These are phyloP conservation scores for Phytopythium ostracodes DNA, from an alignment of 352 stramenopile genomes.

Conservation along the genomic window DNA sequence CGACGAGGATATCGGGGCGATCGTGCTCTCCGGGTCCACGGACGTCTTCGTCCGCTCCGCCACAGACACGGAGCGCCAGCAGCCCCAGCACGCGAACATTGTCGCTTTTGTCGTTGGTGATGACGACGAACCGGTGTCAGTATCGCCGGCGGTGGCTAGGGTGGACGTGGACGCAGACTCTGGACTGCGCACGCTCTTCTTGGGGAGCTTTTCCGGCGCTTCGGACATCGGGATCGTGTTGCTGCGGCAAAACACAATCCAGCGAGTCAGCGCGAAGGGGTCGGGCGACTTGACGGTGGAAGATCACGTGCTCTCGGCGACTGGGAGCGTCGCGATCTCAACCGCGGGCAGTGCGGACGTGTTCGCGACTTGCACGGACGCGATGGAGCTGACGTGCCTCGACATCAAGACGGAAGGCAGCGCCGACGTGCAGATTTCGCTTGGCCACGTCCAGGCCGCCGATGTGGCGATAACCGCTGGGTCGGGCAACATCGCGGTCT, in stretches of 20 bases:
- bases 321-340: not conserved
- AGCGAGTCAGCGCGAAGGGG: not conserved
- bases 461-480: not conserved
- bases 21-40: not conserved
- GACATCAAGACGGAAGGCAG: not conserved
- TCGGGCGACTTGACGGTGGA: not conserved
- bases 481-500: not conserved
- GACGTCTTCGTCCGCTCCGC: not conserved
- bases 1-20: not conserved
- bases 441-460: not conserved
- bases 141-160: not conserved
- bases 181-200: not conserved
- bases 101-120: not conserved
- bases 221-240: not conserved
- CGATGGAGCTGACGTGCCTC: conserved; percentile 1
- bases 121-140: not conserved
- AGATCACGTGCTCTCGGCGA: not conserved
- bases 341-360: not conserved
- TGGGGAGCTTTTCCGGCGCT: not conserved
- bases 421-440: not conserved
- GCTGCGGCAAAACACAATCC: not conserved
- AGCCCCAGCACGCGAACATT: not conserved
- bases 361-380: not conserved
- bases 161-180: not conserved
- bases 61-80: not conserved